Percentiles rank a stretch among this genome's conserved stretches.
These are phyloP conservation scores for Colletotrichum acutatum DNA, from an alignment of 2,329 filamentous ascomycete species.

Conservation along the genomic window DNA sequence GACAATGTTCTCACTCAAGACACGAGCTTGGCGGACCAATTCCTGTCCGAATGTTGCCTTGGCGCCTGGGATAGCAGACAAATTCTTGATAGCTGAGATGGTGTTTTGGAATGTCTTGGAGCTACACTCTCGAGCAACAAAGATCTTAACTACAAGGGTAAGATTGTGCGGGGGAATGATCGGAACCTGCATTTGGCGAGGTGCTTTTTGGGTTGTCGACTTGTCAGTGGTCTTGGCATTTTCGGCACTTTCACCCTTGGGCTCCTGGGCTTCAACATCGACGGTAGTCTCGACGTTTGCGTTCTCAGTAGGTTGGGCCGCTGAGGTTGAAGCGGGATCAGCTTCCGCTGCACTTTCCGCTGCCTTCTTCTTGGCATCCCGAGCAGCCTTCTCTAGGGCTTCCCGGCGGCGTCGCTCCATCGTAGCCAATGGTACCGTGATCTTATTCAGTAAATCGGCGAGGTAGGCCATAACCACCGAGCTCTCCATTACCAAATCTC, in stretches of 20 bases:
- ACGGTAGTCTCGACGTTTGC: constrained; percentile 33
- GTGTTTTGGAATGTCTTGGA: constrained; percentile 99
- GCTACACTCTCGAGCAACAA: constrained; percentile 95
- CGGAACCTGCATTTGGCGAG: constrained; percentile 78
- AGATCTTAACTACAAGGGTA: constrained; percentile 93
- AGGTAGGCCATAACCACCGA: constrained; percentile 96
- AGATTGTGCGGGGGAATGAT: constrained; percentile 90
- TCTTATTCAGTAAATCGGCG: constrained; percentile 85
- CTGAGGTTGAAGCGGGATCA: constrained; percentile 26
- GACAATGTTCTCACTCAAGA: constrained; percentile 86
- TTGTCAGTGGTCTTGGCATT: constrained; percentile 51
- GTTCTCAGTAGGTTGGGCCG: constrained; percentile 38
- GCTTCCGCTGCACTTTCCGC: constrained; percentile 38
- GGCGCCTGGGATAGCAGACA: constrained; percentile 91
- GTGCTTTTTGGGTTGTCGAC: constrained; percentile 58
- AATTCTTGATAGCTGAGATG: constrained; percentile 97
- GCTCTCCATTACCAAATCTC: constrained; percentile 96
- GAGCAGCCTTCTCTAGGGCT: constrained; percentile 60
- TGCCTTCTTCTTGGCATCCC: constrained; percentile 48
- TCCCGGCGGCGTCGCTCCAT: constrained; percentile 87
- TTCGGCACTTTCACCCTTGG: not conserved
- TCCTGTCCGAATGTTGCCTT: constrained; percentile 94
- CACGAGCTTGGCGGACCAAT: constrained; percentile 86
- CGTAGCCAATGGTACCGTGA: constrained; percentile 86
- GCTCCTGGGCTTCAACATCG: constrained; percentile 26